Percentiles rank a stretch among this genome's conserved stretches.
Evolutionary conservation across 148 eudicot species (phyloP).

Genomic region (Suaeda aralocaspica): DNA sequence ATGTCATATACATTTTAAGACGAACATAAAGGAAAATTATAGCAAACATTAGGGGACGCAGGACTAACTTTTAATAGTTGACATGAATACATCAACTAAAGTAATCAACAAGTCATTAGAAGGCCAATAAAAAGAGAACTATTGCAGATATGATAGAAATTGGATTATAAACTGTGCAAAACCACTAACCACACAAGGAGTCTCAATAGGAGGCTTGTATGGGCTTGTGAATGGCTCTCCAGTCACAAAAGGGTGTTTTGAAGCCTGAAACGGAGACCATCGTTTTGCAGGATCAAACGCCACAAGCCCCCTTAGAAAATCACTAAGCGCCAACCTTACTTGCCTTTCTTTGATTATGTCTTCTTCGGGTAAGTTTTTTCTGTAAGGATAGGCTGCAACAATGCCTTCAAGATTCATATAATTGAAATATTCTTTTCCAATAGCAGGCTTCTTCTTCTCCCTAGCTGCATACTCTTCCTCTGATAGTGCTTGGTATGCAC

Average conservation of each 20-base stretch:
- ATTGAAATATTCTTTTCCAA: conserved; percentile 91
- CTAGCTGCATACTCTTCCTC: conserved; percentile 92
- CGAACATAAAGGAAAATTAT: no score
- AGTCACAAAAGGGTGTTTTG: conserved; percentile 91
- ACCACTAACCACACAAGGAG: conserved; percentile 74
- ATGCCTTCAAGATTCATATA: conserved; percentile 84
- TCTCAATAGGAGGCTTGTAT: conserved; percentile 73
- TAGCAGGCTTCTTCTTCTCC: conserved; percentile 69
- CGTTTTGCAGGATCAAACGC: conserved; percentile 96
- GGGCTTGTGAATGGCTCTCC: conserved; percentile 97
- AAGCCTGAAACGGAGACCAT: conserved; percentile 98
- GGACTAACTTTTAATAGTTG: not conserved
- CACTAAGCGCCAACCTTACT: conserved; percentile 71
- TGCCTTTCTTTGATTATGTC: conserved; percentile 69
- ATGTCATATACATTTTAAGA: no score
- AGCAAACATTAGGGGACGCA: no score
- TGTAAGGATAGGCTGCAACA: conserved; percentile 77
- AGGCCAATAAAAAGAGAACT: not conserved
- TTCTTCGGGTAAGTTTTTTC: conserved; percentile 65
- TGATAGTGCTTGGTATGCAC: conserved; percentile 62
- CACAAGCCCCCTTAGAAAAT: conserved; percentile 93
- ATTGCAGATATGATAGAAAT: not conserved
- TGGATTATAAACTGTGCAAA: conserved; percentile 13
- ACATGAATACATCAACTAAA: not conserved
- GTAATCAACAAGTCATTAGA: not conserved